phyloP scores from a whole-genome alignment of 345 rosid genomes.

The Litchi chinensis region DNA sequence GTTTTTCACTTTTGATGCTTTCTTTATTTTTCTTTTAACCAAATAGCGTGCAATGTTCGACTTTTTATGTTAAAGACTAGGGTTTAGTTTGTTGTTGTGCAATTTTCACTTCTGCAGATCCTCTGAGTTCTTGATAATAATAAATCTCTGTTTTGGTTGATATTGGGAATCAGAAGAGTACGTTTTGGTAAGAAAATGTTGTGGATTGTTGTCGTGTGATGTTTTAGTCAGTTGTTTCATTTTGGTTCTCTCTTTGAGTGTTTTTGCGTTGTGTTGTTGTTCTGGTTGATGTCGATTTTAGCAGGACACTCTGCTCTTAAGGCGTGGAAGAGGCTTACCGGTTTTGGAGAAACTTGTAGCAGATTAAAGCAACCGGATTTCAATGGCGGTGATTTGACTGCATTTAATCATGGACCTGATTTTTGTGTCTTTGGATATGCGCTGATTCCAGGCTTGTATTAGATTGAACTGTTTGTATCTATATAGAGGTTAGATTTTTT shows the following conservation, averaged over 20 bases:
- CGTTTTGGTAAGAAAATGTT: not conserved
- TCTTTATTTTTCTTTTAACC: not conserved
- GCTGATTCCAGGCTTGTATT: slow-evolving; percentile 21
- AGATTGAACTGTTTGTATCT: slow-evolving; percentile 27
- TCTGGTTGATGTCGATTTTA: slow-evolving; percentile 6
- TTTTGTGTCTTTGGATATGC: not conserved
- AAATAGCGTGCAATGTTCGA: not conserved
- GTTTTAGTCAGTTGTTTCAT: not conserved
- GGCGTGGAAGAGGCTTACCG: slow-evolving; percentile 16
- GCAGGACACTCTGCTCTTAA: slow-evolving; percentile 25
- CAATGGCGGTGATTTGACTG: slow-evolving; percentile 11
- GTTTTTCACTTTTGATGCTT: slow-evolving; percentile 1
- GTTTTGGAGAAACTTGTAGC: slow-evolving; percentile 15
- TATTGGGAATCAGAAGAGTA: not conserved
- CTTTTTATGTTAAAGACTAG: slow-evolving; percentile 29
- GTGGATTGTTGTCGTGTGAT: not conserved
- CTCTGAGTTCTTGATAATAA: not conserved
- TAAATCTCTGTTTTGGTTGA: slow-evolving; percentile 3
- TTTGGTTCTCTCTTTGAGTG: not conserved
- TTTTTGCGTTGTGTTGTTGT: not conserved
- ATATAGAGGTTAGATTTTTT: slow-evolving; percentile 33
- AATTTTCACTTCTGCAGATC: not conserved
- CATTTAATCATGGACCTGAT: slow-evolving; percentile 18
- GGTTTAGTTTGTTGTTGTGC: slow-evolving; percentile 28
- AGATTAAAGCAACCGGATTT: slow-evolving; percentile 3